Base-by-base conservation (phyloP, 257 asterid species). In the Anisodus acutangulus region DNA sequence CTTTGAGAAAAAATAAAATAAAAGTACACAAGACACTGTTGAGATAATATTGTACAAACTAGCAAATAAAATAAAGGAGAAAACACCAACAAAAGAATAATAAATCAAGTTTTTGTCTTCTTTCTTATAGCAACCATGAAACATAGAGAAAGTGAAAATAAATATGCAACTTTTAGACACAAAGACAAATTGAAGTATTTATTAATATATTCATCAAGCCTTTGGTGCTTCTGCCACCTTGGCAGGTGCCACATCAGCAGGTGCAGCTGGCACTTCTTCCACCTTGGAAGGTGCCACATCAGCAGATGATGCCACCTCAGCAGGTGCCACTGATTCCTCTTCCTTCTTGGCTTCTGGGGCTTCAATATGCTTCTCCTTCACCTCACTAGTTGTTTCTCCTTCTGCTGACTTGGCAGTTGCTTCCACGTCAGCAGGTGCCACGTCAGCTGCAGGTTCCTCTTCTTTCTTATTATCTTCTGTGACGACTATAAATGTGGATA, bases 281-380 rank as follows among this genome's bases (percentile, higher is more conserved):
- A 41, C 45, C 5, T 6, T 41, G 45, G 45, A 0, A 1, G 5
- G 45, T 41, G 45, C 45, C 45, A 41, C 45, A 5, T 85, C 91
- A 9, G 63, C 13, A 49, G 55, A 31, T 31, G 35, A 31, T 31
- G 35, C 35, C 35, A 31, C 35, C 35, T 31, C 35, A 31, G 35
- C 35, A 31, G 35, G 35, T 31, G 35, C 35, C 35, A 31, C 35
- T 31, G 90, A 59, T 1, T 82, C 69, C 31, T 41, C 90, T 0
- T 67, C 45, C 66, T 80, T 83, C 80, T 63, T 86, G 15, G 17
- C 17, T 70, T 85, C 91, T 13, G 63, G 12, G 2, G 55, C 84
- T 59, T 91, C 91, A 41, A 83, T 89, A 81, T 93, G 95, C 88
- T 93, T 89, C 60, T 88, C 93, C 59, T 90, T 89, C 55, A 89